Base-by-base conservation (phyloP, 768 basidiomycete genomes). In the Lactifluus hygrophoroides region DNA sequence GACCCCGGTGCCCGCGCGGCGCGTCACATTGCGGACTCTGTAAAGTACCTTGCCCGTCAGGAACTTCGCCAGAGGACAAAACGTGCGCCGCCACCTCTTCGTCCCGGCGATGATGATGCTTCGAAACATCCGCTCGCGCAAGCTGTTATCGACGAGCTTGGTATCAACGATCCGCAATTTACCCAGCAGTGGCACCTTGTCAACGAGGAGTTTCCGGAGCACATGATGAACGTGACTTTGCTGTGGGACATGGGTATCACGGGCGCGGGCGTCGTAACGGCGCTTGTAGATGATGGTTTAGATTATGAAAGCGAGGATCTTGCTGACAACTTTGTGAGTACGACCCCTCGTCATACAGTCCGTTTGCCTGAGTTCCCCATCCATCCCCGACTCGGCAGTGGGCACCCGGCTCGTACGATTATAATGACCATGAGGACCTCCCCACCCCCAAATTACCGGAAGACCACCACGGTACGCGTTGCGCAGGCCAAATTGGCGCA, bases 381-480 rank as follows among this genome's bases (percentile, higher is more conserved):
- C 6, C n/a, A 17, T 40, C 32, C n/a, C 23, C 27, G 19, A 32
- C 17, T 13, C 49, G 32, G 2, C 62, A 96, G 94, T 90, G 86
- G 67, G 81, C 86, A 11, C 83, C 81, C 23, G 85, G 94, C 58
- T 97, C 94, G 0, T 89, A 93, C 68, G 94, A 99, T 71, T 99
- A 93, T 71, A 99, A 99, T 70, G 93, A 95, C 68, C 93, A 98
- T 67, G 83, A 83, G 27, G 75, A 82, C 14, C 76, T 97, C 6
- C 96, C 96, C 10, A 86, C 86, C 34, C 96, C 96, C 0, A 81
- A 85, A 57, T 83, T 94, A 44, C 80, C 77, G 25, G 94, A 98
- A 63, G 96, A 99, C 65, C 90, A 91, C 65, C 96, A 99, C 68
- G 96, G 96, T 11, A 99, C 96, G 0, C 88, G 96, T 2, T 99